These are phyloP conservation scores for Coffea canephora DNA, from an alignment of 257 asterid genomes.

Conservation along the genomic window DNA sequence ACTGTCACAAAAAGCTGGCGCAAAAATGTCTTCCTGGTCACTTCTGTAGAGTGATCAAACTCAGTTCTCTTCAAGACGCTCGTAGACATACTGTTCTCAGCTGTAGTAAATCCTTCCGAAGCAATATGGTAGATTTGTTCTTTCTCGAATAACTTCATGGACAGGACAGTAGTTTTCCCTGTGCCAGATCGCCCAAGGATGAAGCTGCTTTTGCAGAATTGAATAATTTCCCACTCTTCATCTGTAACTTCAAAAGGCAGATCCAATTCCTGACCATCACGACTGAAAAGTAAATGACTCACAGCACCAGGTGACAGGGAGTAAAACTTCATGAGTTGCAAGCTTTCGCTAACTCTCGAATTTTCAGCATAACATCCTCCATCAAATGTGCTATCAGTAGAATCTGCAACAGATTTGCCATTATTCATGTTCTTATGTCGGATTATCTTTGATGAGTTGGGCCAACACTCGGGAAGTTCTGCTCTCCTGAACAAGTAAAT, in stretches of 20 bases:
- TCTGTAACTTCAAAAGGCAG: constrained; percentile 73
- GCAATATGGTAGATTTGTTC: constrained; percentile 46
- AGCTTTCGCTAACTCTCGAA: constrained; percentile 62
- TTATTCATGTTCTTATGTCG: constrained; percentile 33
- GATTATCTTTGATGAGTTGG: constrained; percentile 26
- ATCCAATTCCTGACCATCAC: constrained; percentile 42
- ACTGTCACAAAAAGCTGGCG: constrained; percentile 70
- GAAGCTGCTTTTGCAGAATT: constrained; percentile 49
- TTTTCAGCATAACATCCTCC: constrained; percentile 46
- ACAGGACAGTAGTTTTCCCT: constrained; percentile 64
- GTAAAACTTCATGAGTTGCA: constrained; percentile 63
- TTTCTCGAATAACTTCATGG: constrained; percentile 51
- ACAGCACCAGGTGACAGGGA: constrained; percentile 47
- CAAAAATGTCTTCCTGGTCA: constrained; percentile 21
- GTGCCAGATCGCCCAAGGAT: constrained; percentile 75
- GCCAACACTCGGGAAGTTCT: constrained; percentile 62
- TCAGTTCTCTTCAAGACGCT: not conserved
- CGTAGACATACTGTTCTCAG: not conserved
- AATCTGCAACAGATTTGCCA: constrained; percentile 7
- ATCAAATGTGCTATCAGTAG: constrained; percentile 22
- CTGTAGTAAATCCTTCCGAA: constrained; percentile 24
- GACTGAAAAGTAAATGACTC: constrained; percentile 52
- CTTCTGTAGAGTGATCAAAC: not conserved
- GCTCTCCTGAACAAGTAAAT: constrained; percentile 31
- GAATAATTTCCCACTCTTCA: constrained; percentile 54